These are phyloP conservation scores for Trichosporon coremiiforme DNA, from an alignment of 1,284 basidiomycete species.

Conservation along the genomic window DNA sequence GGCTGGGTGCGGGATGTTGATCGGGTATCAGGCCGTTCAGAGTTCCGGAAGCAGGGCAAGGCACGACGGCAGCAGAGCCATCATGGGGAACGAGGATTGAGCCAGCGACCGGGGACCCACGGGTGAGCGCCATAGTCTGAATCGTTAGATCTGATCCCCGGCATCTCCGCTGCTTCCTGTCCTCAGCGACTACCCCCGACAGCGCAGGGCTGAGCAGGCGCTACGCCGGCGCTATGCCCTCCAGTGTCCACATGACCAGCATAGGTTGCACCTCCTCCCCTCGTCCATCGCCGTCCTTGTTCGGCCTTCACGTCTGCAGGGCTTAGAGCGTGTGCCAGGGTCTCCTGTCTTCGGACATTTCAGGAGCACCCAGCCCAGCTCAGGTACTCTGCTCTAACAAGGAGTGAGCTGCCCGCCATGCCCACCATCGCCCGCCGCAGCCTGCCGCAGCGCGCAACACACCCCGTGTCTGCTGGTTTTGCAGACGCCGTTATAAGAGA, in stretches of 20 bases:
- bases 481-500: background rate
- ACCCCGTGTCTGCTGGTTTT: background rate
- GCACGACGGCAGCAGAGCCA: background rate
- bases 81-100: background rate
- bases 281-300: background rate
- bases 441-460: background rate
- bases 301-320: conserved; percentile 1
- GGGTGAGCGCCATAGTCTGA: background rate
- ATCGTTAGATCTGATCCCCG: background rate
- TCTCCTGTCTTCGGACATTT: background rate
- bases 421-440: too few species aligned
- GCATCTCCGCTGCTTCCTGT: background rate
- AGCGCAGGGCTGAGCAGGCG: background rate
- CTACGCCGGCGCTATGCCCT: background rate
- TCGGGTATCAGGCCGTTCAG: background rate
- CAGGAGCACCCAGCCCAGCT: background rate
- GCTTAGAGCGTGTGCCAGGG: background rate
- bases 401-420: background rate
- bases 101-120: background rate
- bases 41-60: background rate
- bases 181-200: too few species aligned
- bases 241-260: background rate
- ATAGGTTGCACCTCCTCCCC: background rate
- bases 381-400: background rate
- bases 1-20: background rate